Percentiles rank a stretch among this genome's conserved stretches.
Evolutionary conservation across 306 rosid species (phyloP).

Genomic region (Carpinus fangiana): DNA sequence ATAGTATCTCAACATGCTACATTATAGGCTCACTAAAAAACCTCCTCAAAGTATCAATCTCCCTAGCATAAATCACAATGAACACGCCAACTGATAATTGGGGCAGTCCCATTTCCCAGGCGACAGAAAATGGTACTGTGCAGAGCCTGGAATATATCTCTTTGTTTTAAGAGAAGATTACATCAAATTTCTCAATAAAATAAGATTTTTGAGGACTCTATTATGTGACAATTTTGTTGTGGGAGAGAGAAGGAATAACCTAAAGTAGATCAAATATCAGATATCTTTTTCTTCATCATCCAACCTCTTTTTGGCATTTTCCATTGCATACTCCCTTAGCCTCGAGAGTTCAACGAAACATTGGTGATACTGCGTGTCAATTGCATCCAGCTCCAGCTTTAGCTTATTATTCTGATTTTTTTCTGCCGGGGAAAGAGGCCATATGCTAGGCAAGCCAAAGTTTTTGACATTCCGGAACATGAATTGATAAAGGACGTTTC

Average conservation of each 20-base stretch:
- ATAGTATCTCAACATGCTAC: too few relatives aligned
- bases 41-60: too few relatives aligned
- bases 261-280: constrained; percentile 32
- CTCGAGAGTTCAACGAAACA: constrained; percentile 53
- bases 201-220: not conserved
- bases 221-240: not conserved
- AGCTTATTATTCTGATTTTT: constrained; percentile 38
- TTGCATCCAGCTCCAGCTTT: constrained; percentile 68
- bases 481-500: constrained; percentile 30
- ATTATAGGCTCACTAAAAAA: too few relatives aligned
- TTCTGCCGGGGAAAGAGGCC: constrained; percentile 40
- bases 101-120: not conserved
- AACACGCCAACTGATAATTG: not conserved
- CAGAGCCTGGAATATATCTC: not conserved
- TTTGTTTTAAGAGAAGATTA: not conserved
- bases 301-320: constrained; percentile 63
- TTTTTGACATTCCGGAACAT: constrained; percentile 31
- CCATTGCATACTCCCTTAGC: constrained; percentile 71
- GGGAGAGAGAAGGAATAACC: not conserved
- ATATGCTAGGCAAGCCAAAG: constrained; percentile 42
- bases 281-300: constrained; percentile 51
- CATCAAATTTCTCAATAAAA: not conserved
- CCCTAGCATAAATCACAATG: too few relatives aligned
- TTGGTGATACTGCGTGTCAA: constrained; percentile 54
- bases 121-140: not conserved